Base-by-base conservation (phyloP, 371 early-diverging fungal species). In the Apophysomyces elegans region DNA sequence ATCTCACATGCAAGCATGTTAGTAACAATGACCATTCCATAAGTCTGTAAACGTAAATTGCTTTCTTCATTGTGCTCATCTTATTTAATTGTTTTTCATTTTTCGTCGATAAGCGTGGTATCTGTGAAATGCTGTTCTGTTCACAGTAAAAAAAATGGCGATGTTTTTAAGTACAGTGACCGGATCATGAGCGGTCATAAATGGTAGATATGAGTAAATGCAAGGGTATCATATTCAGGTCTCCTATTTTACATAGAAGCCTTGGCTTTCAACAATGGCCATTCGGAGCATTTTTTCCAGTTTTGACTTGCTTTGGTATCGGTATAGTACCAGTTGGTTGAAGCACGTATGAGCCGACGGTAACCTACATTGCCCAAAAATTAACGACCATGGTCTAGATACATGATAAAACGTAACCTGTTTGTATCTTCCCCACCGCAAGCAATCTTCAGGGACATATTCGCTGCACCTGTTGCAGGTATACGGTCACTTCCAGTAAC, bases 261-360 rank as follows among this genome's bases (percentile, higher is more conserved):
- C 98, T 74, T 95, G 91, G 57, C 95, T 95, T 71, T 95, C 90
- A 37, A 76, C 78, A 45, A 99, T 91, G 1, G 99, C 99, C 58
- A 80, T 86, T 18, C 75, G 54, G 11, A 99, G 75, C 86, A 96
- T 98, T 13, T 78, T 73, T 67, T 84, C 79, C 32, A 99, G 76
- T 71, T 94, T 94, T 21, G 89, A 87, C 63, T 86, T 86, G n/a
- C 89, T 84, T 21, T 84, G 71, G 66, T 96, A 96, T 62, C 84
- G 76, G 69, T 93, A 95, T 16, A 97, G 72, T 13, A 94, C 90
- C 67, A 98, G 73, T 72, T 96, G 97, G 71, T 96, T 99, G 73
- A 99, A 99, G 73, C 99, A 99, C 0, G 99, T 99, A 75, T 97
- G 98, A 11, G 99, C 93, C 37, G 90, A 86, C 0, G 99, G 99